Evolutionary conservation across 257 asterid species (phyloP).

Genomic region (Ilex asprella): DNA sequence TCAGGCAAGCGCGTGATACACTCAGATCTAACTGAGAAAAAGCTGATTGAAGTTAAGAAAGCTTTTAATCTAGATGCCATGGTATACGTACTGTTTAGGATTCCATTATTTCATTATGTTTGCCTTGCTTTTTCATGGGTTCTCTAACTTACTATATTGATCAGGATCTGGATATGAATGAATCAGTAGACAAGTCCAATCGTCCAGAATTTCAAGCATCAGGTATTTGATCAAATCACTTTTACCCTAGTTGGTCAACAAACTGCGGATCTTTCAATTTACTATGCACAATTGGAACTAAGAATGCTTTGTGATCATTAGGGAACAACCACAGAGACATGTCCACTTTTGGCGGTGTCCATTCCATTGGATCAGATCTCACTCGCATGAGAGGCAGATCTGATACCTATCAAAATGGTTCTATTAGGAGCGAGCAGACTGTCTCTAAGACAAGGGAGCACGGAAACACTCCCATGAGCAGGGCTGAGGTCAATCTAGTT

Average conservation of each 20-base stretch:
- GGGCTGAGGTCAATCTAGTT: slow-evolving; percentile 45
- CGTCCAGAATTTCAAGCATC: slow-evolving; percentile 26
- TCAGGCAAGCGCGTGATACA: slow-evolving; percentile 92
- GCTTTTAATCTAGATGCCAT: slow-evolving; percentile 41
- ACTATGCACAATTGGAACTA: not conserved
- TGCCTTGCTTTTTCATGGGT: not conserved
- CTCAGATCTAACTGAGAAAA: slow-evolving; percentile 67
- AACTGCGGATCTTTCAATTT: not conserved
- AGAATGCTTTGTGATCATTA: slow-evolving; percentile 11
- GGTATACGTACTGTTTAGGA: slow-evolving; percentile 27
- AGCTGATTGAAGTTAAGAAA: slow-evolving; percentile 64
- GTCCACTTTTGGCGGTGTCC: slow-evolving; percentile 92
- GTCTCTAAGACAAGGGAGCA: slow-evolving; percentile 40
- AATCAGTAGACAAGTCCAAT: slow-evolving; percentile 31
- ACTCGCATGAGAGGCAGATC: slow-evolving; percentile 63
- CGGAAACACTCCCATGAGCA: slow-evolving; percentile 68
- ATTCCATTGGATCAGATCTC: slow-evolving; percentile 82
- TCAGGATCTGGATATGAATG: slow-evolving; percentile 53
- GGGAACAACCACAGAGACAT: slow-evolving; percentile 49
- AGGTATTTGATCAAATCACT: slow-evolving; percentile 24
- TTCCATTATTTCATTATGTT: not conserved
- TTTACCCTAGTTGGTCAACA: slow-evolving; percentile 3
- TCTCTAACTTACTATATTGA: slow-evolving; percentile 7
- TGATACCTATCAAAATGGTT: slow-evolving; percentile 33
- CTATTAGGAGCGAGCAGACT: slow-evolving; percentile 44